Evolutionary conservation across 1,284 basidiomycete species (phyloP).

Genomic region (Ustilago hordei): DNA sequence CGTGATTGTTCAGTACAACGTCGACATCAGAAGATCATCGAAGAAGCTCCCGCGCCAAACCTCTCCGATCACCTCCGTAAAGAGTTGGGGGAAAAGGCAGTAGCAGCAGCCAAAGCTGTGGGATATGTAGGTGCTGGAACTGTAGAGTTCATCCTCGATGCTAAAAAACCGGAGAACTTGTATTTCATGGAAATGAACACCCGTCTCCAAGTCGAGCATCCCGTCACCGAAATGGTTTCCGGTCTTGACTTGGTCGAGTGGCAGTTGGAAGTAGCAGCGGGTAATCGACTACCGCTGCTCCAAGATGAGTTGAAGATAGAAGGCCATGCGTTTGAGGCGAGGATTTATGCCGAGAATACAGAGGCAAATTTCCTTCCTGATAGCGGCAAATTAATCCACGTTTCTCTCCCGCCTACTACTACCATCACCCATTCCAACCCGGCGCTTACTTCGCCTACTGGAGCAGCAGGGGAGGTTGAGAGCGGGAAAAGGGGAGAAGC

Average conservation of each 20-base stretch:
- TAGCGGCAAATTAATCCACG: constrained; percentile 83
- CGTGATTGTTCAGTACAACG: constrained; percentile 94
- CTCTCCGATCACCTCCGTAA: constrained; percentile 80
- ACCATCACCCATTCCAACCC: constrained; percentile 65
- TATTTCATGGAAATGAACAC: constrained; percentile 77
- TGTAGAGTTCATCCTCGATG: constrained; percentile 73
- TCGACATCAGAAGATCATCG: constrained; percentile 93
- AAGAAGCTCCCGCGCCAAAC: constrained; percentile 93
- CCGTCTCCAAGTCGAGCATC: constrained; percentile 82
- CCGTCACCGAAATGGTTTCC: constrained; percentile 94
- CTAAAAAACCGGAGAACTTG: constrained; percentile 44
- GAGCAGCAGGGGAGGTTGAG: background rate
- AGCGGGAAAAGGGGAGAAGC: constrained; percentile 71
- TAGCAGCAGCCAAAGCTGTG: constrained; percentile 90
- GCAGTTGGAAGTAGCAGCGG: constrained; percentile 87
- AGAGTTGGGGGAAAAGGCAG: constrained; percentile 86
- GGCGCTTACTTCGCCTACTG: background rate
- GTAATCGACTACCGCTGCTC: constrained; percentile 82
- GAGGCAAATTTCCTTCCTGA: constrained; percentile 81
- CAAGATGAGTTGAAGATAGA: constrained; percentile 84
- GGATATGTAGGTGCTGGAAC: constrained; percentile 93
- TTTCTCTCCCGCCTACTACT: constrained; percentile 71
- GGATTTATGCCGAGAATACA: constrained; percentile 92
- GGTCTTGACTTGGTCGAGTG: constrained; percentile 92
- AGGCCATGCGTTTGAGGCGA: constrained; percentile 92